Evolutionary conservation across 306 rosid species (phyloP).

Genomic region (Cyamopsis tetragonoloba): DNA sequence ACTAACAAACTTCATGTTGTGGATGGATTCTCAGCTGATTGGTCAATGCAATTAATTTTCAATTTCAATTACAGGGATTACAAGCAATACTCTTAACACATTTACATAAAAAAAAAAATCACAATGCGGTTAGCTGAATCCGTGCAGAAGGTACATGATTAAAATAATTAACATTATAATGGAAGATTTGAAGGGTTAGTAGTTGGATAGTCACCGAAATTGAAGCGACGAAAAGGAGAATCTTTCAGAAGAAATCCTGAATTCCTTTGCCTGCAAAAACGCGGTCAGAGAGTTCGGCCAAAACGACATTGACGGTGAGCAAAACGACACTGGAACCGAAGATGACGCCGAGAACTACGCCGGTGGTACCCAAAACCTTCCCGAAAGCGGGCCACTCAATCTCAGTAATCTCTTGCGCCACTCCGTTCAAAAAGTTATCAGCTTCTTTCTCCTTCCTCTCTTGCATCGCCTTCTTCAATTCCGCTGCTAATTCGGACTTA

Average conservation of each 20-base stretch:
- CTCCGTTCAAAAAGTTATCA: constrained; percentile 54
- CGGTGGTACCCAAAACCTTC: constrained; percentile 81
- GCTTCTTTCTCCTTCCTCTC: constrained; percentile 55
- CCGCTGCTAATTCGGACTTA: constrained; percentile 49
- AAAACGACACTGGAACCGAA: constrained; percentile 85
- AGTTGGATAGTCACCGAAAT: no score
- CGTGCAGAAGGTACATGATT: no score
- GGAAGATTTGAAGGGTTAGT: no score
- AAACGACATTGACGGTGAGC: constrained; percentile 72
- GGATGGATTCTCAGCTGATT: no score
- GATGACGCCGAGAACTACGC: constrained; percentile 77
- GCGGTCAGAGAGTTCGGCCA: constrained; percentile 73
- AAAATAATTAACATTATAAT: no score
- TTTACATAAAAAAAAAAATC: no score
- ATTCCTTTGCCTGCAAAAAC: constrained; percentile 72
- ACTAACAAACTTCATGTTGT: no score
- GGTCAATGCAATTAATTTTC: no score
- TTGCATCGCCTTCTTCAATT: constrained; percentile 73
- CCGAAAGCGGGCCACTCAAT: constrained; percentile 90
- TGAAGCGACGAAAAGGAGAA: no score
- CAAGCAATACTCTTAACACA: no score
- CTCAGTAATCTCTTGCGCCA: constrained; percentile 65
- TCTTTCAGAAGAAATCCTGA: constrained; percentile 85
- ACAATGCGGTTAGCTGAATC: no score
- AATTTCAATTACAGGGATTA: no score